These are phyloP conservation scores for Huntiella moniliformis DNA, from an alignment of 2,329 filamentous ascomycete genomes.

Conservation along the genomic window DNA sequence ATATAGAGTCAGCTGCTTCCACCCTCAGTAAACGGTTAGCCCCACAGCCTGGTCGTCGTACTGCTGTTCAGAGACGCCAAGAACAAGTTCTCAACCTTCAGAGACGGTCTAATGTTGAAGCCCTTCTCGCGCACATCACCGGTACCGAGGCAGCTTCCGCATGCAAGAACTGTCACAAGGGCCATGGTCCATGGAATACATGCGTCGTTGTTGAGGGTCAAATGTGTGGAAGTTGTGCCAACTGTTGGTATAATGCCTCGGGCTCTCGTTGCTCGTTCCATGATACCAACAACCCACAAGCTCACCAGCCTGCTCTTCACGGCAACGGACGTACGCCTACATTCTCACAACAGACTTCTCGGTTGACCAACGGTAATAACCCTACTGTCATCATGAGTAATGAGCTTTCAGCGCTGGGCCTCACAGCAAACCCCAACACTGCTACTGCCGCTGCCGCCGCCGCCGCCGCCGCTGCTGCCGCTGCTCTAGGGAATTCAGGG, in stretches of 20 bases:
- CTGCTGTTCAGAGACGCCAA: slow-evolving; percentile 32
- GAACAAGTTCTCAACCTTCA: slow-evolving; percentile 36
- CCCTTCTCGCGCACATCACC: slow-evolving; percentile 37
- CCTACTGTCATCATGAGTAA: too few species aligned
- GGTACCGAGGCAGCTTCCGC: slow-evolving; percentile 28
- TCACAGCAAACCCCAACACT: background rate
- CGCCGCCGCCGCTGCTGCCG: slow-evolving; percentile 3
- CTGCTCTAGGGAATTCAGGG: background rate
- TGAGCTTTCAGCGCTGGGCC: too few species aligned
- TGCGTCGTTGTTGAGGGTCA: slow-evolving; percentile 41
- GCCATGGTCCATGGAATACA: slow-evolving; percentile 38
- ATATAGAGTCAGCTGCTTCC: slow-evolving; percentile 26
- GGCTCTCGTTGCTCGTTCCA: slow-evolving; percentile 41
- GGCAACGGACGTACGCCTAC: slow-evolving; percentile 4
- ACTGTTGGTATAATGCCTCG: slow-evolving; percentile 46
- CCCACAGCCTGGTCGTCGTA: slow-evolving; percentile 28
- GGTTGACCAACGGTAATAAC: background rate
- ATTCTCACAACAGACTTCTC: slow-evolving; percentile 11
- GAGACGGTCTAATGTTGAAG: slow-evolving; percentile 41
- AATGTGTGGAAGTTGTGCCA: slow-evolving; percentile 43
- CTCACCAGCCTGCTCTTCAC: slow-evolving; percentile 16
- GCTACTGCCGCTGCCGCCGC: background rate
- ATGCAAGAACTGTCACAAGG: slow-evolving; percentile 42
- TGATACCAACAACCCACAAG: slow-evolving; percentile 27
- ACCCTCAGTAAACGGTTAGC: slow-evolving; percentile 36